Percentiles rank a stretch among this genome's conserved stretches.
phyloP scores from a whole-genome alignment of 495 filamentous ascomycete species.

The Aspergillus saccharolyticus region DNA sequence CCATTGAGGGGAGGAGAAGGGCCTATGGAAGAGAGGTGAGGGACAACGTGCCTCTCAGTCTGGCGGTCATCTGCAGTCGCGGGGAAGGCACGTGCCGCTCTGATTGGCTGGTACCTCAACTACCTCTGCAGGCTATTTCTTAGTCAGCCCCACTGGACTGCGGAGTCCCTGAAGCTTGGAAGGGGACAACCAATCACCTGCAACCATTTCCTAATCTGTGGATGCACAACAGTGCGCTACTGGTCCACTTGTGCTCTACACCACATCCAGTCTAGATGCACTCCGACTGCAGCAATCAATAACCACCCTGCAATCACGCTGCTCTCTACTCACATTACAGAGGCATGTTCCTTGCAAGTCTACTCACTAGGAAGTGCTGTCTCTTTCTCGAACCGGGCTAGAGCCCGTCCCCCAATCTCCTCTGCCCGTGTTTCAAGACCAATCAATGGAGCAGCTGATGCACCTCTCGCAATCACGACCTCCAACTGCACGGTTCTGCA shows the following conservation, averaged over 20 bases:
- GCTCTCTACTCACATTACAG: not conserved
- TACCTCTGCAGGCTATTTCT: constrained; percentile 3
- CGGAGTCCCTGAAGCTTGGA: constrained; percentile 10
- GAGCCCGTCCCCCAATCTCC: not conserved
- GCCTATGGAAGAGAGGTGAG: constrained; percentile 28
- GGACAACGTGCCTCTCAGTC: constrained; percentile 33
- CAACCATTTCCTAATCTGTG: constrained; percentile 1
- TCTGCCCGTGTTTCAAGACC: not conserved
- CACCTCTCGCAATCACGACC: not conserved
- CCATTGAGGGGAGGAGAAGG: constrained; percentile 16
- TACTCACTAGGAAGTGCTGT: no score
- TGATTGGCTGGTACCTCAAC: constrained; percentile 24
- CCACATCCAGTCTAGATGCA: not conserved
- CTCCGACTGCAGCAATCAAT: not conserved
- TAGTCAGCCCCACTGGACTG: not conserved
- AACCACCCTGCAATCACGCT: not conserved
- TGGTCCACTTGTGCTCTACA: no score
- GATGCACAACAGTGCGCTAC: no score
- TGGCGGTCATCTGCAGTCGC: constrained; percentile 12
- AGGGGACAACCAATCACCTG: not conserved
- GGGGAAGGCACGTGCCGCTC: constrained; percentile 32
- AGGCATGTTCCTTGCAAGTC: not conserved
- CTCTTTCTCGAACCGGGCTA: not conserved
- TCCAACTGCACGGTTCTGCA: not conserved
- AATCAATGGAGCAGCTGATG: constrained; percentile 5